These are phyloP conservation scores for Edaphochlamys debaryana DNA, from an alignment of 139 green algal genomes.

Conservation along the genomic window DNA sequence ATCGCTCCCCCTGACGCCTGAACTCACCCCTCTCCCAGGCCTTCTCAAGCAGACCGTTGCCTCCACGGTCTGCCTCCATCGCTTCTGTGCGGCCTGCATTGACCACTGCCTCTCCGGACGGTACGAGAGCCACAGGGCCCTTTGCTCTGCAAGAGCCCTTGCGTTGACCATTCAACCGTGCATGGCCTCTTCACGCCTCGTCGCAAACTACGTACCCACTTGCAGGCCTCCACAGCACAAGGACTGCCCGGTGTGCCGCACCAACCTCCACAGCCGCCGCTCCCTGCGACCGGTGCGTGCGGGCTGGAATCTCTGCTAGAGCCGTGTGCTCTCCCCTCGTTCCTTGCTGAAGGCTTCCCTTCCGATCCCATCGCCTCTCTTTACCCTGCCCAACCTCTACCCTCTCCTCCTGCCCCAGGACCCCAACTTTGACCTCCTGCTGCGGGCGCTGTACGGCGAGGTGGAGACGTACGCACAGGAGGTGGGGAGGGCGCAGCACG, in stretches of 20 bases:
- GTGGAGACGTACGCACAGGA: background rate
- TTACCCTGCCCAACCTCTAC: background rate
- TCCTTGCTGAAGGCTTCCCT: background rate
- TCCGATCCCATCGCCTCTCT: background rate
- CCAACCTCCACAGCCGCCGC: constrained; percentile 25
- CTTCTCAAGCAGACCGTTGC: background rate
- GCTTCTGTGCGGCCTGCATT: constrained; percentile 25
- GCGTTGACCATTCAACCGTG: background rate
- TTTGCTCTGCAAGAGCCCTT: background rate
- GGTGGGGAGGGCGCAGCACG: too few relatives aligned
- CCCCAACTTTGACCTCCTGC: background rate
- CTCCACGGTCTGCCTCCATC: constrained; percentile 26
- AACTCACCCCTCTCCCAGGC: background rate
- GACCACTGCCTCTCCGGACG: background rate
- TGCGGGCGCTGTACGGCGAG: background rate
- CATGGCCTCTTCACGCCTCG: too few relatives aligned
- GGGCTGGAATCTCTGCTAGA: background rate
- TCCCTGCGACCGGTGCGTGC: background rate
- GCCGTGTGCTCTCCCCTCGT: too few relatives aligned
- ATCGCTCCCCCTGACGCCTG: too few relatives aligned
- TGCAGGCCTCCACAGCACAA: constrained; percentile 14
- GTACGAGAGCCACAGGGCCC: background rate
- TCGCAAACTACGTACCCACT: background rate
- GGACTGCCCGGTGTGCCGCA: background rate
- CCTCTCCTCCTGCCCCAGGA: background rate